phyloP scores from a whole-genome alignment of 2,329 filamentous ascomycete genomes.

The Aphanocladium album region DNA sequence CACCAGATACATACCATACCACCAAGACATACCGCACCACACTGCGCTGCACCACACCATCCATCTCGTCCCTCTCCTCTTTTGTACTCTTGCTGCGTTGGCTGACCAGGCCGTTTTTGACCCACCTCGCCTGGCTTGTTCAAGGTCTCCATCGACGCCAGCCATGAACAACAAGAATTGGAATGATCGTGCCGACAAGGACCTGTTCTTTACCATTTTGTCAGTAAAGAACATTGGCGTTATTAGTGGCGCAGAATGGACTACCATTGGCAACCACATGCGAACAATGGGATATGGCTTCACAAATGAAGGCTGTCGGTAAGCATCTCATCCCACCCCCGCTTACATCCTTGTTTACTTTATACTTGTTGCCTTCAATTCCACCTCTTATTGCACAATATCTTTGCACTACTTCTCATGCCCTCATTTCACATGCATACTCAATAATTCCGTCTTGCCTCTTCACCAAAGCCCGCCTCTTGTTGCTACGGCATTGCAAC shows the following conservation, averaged over 20 bases:
- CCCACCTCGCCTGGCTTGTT: conserved; percentile 9
- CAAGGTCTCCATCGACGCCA: conserved; percentile 10
- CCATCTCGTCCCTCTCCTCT: not conserved
- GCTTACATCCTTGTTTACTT: not conserved
- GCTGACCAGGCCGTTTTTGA: not conserved
- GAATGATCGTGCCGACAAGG: conserved; percentile 57
- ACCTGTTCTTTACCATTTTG: conserved; percentile 59
- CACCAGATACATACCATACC: too few species aligned
- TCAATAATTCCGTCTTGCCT: not conserved
- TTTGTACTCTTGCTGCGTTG: not conserved
- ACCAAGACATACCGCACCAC: conserved; percentile 4
- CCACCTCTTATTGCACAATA: not conserved
- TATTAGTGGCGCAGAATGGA: conserved; percentile 59
- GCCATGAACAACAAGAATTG: conserved; percentile 54
- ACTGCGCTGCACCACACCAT: not conserved
- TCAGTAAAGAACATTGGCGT: conserved; percentile 59
- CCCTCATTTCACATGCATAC: not conserved
- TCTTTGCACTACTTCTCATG: not conserved
- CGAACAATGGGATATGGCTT: conserved; percentile 55
- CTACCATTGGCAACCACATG: conserved; percentile 57
- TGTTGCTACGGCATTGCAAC: not conserved
- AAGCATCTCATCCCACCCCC: conserved; percentile 17
- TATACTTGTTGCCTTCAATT: not conserved
- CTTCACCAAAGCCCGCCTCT: not conserved
- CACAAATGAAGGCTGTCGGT: conserved; percentile 61